Evolutionary conservation across 768 basidiomycete genomes (phyloP).

Genomic region (Termitomyces sp.): DNA sequence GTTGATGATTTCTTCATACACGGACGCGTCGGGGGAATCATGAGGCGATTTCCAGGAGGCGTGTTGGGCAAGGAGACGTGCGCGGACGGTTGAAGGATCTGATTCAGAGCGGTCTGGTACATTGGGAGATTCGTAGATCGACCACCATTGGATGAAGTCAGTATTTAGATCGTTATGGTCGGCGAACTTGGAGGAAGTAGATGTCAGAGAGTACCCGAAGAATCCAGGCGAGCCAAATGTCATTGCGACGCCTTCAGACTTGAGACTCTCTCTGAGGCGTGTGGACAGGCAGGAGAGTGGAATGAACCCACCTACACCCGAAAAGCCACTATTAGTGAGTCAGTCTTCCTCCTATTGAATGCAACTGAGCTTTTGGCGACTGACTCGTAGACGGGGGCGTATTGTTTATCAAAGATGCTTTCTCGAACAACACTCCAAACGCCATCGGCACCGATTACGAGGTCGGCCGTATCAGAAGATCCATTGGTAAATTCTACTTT

Average conservation of each 20-base stretch:
- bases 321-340: slow-evolving; percentile 16
- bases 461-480: slow-evolving; percentile 25
- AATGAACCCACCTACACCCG: slow-evolving; percentile 35
- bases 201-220: slow-evolving; percentile 29
- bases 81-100: slow-evolving; percentile 18
- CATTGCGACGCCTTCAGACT: slow-evolving; percentile 27
- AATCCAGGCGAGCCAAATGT: slow-evolving; percentile 34
- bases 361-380: slow-evolving; percentile 1
- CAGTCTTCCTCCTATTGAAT: background rate
- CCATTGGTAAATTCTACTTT: slow-evolving; percentile 26
- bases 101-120: slow-evolving; percentile 21
- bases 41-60: slow-evolving; percentile 30
- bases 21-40: slow-evolving; percentile 19
- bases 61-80: slow-evolving; percentile 26
- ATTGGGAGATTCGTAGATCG: slow-evolving; percentile 28
- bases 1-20: slow-evolving; percentile 23
- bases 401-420: slow-evolving; percentile 24
- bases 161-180: slow-evolving; percentile 4
- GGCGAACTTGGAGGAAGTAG: slow-evolving; percentile 8
- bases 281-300: slow-evolving; percentile 23
- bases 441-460: slow-evolving; percentile 37
- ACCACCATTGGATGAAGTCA: slow-evolving; percentile 34
- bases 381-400: slow-evolving; percentile 24
- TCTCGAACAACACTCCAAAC: slow-evolving; percentile 30
- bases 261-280: slow-evolving; percentile 21